Percentiles rank a stretch among this genome's conserved stretches.
These are phyloP conservation scores for Simplicillium aogashimaense DNA, from an alignment of 2,329 filamentous ascomycete genomes.

Conservation along the genomic window DNA sequence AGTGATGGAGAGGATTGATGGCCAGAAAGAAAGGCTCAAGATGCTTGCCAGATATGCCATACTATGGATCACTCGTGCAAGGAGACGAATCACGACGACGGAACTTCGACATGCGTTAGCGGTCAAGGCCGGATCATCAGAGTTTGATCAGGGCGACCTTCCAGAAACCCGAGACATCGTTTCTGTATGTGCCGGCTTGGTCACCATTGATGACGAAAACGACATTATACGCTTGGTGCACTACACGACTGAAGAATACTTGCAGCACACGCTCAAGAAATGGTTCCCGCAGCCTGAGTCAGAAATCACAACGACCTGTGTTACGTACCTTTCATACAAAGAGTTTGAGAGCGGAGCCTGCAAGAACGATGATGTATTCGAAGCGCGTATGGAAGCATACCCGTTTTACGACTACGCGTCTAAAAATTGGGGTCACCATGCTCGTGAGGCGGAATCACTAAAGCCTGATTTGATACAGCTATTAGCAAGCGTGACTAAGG, in stretches of 20 bases:
- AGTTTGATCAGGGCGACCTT: slow-evolving; percentile 23
- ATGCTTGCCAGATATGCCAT: slow-evolving; percentile 25
- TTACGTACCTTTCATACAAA: slow-evolving; percentile 22
- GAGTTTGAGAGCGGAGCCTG: slow-evolving; percentile 9
- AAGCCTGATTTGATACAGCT: too few species aligned
- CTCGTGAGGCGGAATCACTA: too few species aligned
- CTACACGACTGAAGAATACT: slow-evolving; percentile 32
- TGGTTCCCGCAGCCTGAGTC: slow-evolving; percentile 15
- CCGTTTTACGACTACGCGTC: too few species aligned
- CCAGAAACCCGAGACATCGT: slow-evolving; percentile 19
- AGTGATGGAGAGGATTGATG: slow-evolving; percentile 27
- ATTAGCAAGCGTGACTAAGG: too few species aligned
- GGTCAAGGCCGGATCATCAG: slow-evolving; percentile 13
- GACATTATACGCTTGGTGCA: slow-evolving; percentile 27
- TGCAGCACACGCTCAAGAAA: slow-evolving; percentile 14
- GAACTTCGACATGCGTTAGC: slow-evolving; percentile 32
- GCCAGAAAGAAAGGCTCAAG: slow-evolving; percentile 17
- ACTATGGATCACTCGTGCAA: slow-evolving; percentile 27
- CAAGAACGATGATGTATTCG: too few species aligned
- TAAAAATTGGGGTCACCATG: too few species aligned
- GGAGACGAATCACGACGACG: slow-evolving; percentile 15
- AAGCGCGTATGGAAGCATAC: too few species aligned
- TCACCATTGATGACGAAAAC: slow-evolving; percentile 25
- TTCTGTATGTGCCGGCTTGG: slow-evolving; percentile 27
- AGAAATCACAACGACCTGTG: slow-evolving; percentile 10